Conservation (phyloP, 139 green algal species). For the Coccomyxa sp. region DNA sequence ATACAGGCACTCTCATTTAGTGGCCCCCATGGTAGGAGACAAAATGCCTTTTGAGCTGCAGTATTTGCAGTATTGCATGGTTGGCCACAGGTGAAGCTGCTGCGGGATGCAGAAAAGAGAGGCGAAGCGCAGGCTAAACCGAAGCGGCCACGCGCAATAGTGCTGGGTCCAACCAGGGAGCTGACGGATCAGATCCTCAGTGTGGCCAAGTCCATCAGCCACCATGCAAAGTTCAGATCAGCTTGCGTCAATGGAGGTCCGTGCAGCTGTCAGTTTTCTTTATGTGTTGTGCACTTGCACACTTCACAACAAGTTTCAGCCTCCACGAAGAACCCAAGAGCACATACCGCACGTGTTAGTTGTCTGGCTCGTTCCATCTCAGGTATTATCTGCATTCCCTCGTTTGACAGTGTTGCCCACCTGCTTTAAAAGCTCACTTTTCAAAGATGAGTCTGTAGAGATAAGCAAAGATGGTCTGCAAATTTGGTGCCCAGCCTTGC, state of each 20-base stretch:
- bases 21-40: not conserved
- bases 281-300: not conserved
- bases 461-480: too few relatives aligned
- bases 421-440: too few relatives aligned
- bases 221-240: slow-evolving; percentile 79
- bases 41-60: not conserved
- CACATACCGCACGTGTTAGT: too few relatives aligned
- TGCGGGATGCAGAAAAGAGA: slow-evolving; percentile 61
- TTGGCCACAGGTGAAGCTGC: slow-evolving; percentile 47
- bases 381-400: too few relatives aligned
- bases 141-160: slow-evolving; percentile 70
- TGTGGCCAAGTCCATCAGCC: slow-evolving; percentile 81
- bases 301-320: too few relatives aligned
- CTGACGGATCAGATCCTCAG: slow-evolving; percentile 85
- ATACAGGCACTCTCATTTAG: not conserved
- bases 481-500: too few relatives aligned
- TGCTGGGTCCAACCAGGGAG: slow-evolving; percentile 86
- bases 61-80: not conserved
- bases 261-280: not conserved
- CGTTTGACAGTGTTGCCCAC: too few relatives aligned
- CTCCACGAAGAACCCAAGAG: too few relatives aligned
- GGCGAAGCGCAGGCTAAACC: slow-evolving; percentile 34
- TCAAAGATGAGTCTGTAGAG: too few relatives aligned
- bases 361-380: too few relatives aligned
- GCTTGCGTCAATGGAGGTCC: slow-evolving; percentile 44